A percentile compares a stretch with the other conserved stretches of the same genome.
Evolutionary conservation across 208 protist genomes (phyloP).

Genomic region (Trypanosomatidae sp.): DNA sequence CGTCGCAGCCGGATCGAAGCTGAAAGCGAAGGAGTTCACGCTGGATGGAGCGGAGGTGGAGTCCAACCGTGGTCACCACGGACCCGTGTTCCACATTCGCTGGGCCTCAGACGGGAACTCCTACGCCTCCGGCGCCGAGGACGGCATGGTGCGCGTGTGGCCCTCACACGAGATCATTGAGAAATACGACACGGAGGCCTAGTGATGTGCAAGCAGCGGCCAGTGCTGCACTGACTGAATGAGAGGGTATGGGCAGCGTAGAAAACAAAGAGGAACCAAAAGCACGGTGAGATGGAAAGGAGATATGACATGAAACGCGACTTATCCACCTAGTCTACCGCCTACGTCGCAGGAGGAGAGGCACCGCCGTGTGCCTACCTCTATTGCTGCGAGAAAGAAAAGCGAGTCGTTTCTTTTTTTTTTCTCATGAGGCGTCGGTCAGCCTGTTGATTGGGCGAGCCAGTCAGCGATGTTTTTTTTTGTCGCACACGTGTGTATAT

Average conservation of each 20-base stretch:
- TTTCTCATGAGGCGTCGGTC: background rate
- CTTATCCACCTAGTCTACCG: background rate
- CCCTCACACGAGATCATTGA: slow-evolving; percentile 87
- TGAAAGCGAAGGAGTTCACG: slow-evolving; percentile 92
- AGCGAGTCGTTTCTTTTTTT: background rate
- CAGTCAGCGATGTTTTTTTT: background rate
- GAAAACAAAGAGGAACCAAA: background rate
- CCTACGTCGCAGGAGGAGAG: background rate
- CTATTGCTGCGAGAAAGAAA: background rate
- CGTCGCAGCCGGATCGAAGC: slow-evolving; percentile 82
- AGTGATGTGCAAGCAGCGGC: background rate
- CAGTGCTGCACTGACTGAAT: background rate
- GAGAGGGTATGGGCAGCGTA: background rate
- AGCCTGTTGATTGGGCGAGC: background rate
- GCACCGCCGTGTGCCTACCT: background rate
- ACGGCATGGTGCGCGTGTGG: slow-evolving; percentile 93
- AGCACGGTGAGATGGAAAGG: background rate
- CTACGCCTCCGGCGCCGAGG: slow-evolving; percentile 88
- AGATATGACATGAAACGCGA: background rate
- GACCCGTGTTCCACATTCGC: slow-evolving; percentile 90
- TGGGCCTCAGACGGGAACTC: slow-evolving; percentile 88
- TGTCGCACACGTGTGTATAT: slow-evolving; percentile 1
- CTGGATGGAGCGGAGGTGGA: slow-evolving; percentile 81
- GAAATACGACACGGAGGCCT: slow-evolving; percentile 61
- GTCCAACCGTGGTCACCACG: slow-evolving; percentile 90